Conservation (phyloP, 176 grass and related monocot species). For the Aechmea fasciata region DNA sequence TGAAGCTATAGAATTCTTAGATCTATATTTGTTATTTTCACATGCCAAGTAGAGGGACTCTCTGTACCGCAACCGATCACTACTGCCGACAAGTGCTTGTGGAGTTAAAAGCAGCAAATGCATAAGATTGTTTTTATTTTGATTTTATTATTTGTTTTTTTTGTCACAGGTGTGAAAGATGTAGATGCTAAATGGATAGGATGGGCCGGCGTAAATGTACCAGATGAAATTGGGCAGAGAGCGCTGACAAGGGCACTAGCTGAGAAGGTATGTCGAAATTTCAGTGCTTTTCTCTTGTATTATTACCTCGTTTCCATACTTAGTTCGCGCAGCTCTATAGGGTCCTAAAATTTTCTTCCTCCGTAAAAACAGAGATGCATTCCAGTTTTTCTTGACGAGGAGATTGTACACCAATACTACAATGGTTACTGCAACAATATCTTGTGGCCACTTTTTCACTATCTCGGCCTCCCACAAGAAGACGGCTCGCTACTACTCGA, state of each 20-base stretch:
- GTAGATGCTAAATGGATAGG: slow-evolving; percentile 99
- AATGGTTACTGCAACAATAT: slow-evolving; percentile 99
- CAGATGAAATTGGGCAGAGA: slow-evolving; percentile 78
- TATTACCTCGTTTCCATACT: neutral
- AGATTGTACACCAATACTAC: slow-evolving; percentile 98
- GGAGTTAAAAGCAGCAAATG: neutral
- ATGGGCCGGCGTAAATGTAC: slow-evolving; percentile 96
- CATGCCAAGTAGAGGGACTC: neutral
- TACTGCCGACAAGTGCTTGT: no score
- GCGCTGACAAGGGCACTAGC: slow-evolving; percentile 80
- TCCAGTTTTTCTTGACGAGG: slow-evolving; percentile 95
- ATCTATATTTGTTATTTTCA: neutral
- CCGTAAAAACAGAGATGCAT: slow-evolving; percentile 75
- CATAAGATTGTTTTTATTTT: neutral
- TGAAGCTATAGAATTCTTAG: neutral
- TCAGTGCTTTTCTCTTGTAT: slow-evolving; percentile 3
- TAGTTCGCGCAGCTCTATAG: neutral
- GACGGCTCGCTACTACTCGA: slow-evolving; percentile 88
- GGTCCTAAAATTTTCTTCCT: slow-evolving; percentile 18
- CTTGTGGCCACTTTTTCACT: slow-evolving; percentile 97
- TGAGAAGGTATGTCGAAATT: slow-evolving; percentile 55
- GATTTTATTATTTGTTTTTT: neutral
- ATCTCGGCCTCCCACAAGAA: slow-evolving; percentile 93
- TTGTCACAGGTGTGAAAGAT: slow-evolving; percentile 69
- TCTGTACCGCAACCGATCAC: no score